phyloP scores from a whole-genome alignment of 2,329 filamentous ascomycete genomes.

The Aspergillus intermedius region DNA sequence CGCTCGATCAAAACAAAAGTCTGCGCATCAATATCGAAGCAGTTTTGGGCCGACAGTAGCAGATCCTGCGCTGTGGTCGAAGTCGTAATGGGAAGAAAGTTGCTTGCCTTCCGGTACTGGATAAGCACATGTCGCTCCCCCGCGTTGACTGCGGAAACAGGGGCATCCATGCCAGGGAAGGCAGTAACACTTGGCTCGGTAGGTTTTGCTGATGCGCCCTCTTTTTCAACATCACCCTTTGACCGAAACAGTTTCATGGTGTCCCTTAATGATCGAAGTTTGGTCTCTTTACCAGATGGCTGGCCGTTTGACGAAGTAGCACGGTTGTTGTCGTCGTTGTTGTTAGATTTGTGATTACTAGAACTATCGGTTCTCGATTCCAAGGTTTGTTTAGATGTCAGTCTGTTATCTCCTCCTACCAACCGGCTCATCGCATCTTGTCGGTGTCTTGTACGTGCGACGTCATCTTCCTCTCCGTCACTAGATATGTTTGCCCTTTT shows the following conservation, averaged over 20 bases:
- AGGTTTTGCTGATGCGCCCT: neutral
- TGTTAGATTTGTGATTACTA: neutral
- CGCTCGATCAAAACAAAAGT: constrained; percentile 70
- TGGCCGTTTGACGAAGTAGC: neutral
- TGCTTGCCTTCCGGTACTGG: constrained; percentile 61
- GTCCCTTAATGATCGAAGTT: constrained; percentile 26
- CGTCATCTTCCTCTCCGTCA: constrained; percentile 9
- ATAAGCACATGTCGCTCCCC: constrained; percentile 69
- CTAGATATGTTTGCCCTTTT: neutral
- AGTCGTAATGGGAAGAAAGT: constrained; percentile 64
- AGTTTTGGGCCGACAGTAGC: constrained; percentile 58
- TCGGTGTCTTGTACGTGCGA: constrained; percentile 19
- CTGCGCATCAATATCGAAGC: constrained; percentile 57
- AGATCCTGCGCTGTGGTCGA: constrained; percentile 71
- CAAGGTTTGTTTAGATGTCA: neutral
- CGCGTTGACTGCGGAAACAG: constrained; percentile 72
- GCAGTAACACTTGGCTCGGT: constrained; percentile 11
- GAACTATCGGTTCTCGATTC: neutral
- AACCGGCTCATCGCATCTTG: constrained; percentile 29
- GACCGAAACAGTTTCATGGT: constrained; percentile 19
- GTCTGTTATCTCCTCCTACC: constrained; percentile 17
- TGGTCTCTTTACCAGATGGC: constrained; percentile 9
- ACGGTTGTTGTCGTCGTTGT: neutral
- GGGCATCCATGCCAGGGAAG: constrained; percentile 62
- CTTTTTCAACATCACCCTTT: constrained; percentile 8